Base-by-base conservation (phyloP, 371 early-diverging fungal genomes). In the Apophysomyces variabilis region DNA sequence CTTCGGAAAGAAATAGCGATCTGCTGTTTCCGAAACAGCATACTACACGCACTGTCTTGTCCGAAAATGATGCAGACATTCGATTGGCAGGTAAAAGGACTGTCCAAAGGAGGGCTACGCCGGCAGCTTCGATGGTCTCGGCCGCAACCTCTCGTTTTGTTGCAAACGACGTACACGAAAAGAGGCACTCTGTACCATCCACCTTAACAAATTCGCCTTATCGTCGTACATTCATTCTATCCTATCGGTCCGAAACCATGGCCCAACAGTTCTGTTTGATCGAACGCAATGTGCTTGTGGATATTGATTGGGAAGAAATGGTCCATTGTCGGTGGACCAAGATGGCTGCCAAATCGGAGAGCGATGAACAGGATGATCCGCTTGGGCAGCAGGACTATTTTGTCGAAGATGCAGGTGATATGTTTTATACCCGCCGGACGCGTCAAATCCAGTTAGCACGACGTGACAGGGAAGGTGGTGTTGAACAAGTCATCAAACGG, bases 251-350 rank as follows among this genome's bases (percentile, higher is more conserved):
- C 2, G 87, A 80, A 58, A 54, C 64, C 21, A 69, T 90, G 41
- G 90, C 87, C 1, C 85, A 84, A 50, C 90, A 89, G 43, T 62
- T 89, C 9, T 89, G 89, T 61, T 66, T 87, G 54, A 84, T 89
- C 61, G 91, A 90, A 57, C 78, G 85, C 7, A 85, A 87, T 44
- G 72, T 82, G 4, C 57, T 90, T 13, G 69, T 74, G n/a, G 78
- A 79, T 35, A 79, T 89, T 13, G 79, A 78, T 11, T 90, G 91
- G 91, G 83, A 85, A 66, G 90, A 90, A 37, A 58, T 90, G 16
- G 82, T 89, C 4, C 84, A 86, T 45, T 82, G 85, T 43, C 83
- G 81, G 9, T 87, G 88, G 87, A 81, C 83, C 8, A 81, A 82
- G 59, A 78, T 75, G 78, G 72, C 70, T 13, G 56, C 67, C 9